Conservation (phyloP, 768 basidiomycete species). For the Lentinus brumalis region DNA sequence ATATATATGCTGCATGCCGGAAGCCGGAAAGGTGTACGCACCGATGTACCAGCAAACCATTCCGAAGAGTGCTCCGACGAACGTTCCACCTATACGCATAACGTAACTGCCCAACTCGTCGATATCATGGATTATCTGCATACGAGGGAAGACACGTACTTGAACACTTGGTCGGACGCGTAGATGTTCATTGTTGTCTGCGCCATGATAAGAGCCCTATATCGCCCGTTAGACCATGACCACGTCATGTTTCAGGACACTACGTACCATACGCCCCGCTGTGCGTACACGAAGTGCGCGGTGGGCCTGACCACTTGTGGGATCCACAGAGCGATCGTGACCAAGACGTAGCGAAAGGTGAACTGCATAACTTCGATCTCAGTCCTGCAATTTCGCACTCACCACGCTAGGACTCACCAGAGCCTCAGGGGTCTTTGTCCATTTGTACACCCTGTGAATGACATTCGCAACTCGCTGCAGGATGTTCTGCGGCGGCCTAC, state of each 20-base stretch:
- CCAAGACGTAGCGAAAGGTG: constrained; percentile 49
- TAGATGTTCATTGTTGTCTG: constrained; percentile 60
- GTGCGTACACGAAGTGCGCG: constrained; percentile 43
- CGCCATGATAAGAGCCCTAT: constrained; percentile 60
- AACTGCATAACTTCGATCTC: constrained; percentile 36
- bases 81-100: constrained; percentile 47
- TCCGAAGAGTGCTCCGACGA: constrained; percentile 49
- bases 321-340: constrained; percentile 54
- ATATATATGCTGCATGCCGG: background rate
- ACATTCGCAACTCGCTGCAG: constrained; percentile 42
- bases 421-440: constrained; percentile 45
- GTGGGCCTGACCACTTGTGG: constrained; percentile 41
- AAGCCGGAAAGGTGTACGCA: constrained; percentile 7
- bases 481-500: constrained; percentile 45
- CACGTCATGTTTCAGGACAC: background rate
- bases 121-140: background rate
- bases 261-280: constrained; percentile 49
- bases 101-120: constrained; percentile 37
- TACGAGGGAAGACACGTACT: constrained; percentile 31
- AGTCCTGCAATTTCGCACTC: background rate
- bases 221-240: background rate
- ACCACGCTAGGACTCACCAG: constrained; percentile 29
- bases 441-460: constrained; percentile 39
- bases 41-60: constrained; percentile 55
- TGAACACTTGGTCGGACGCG: constrained; percentile 58